A percentile compares a stretch with the other conserved stretches of the same genome.
Evolutionary conservation across 768 basidiomycete genomes (phyloP).

Genomic region (Austroboletus eburneus): DNA sequence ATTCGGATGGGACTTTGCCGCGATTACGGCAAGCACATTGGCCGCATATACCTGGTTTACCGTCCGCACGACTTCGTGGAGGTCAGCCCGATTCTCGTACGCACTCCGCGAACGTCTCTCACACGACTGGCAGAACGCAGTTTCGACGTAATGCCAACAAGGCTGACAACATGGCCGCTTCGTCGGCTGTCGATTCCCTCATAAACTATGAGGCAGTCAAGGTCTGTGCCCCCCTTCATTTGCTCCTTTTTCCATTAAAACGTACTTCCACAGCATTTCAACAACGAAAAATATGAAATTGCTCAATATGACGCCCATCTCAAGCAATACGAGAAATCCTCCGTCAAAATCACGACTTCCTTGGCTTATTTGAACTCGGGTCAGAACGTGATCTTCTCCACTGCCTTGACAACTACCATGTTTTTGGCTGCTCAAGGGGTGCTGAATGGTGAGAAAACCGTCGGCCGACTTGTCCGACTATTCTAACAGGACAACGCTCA

Average conservation of each 20-base stretch:
- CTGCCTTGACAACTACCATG: constrained; percentile 92
- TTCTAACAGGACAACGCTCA: constrained; percentile 28
- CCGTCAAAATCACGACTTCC: constrained; percentile 92
- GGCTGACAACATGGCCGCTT: constrained; percentile 95
- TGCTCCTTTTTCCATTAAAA: background rate
- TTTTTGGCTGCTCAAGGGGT: constrained; percentile 94
- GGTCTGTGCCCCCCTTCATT: constrained; percentile 39
- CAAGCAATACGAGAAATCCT: constrained; percentile 82
- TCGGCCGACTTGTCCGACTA: background rate
- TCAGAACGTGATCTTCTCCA: constrained; percentile 95
- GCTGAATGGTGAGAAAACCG: constrained; percentile 58
- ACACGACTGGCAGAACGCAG: constrained; percentile 54
- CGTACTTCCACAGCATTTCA: constrained; percentile 72
- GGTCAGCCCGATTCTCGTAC: constrained; percentile 42
- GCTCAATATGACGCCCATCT: constrained; percentile 90
- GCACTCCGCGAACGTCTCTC: background rate
- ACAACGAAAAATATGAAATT: constrained; percentile 92
- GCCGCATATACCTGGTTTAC: constrained; percentile 97
- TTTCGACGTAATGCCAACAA: constrained; percentile 94
- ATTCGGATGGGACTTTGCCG: constrained; percentile 97
- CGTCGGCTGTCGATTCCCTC: constrained; percentile 88
- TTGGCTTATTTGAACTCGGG: constrained; percentile 93
- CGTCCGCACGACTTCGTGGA: constrained; percentile 92
- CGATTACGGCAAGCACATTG: constrained; percentile 80
- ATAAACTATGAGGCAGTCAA: constrained; percentile 99